These are phyloP conservation scores for Anisodus tanguticus DNA, from an alignment of 257 asterid genomes.

Conservation along the genomic window DNA sequence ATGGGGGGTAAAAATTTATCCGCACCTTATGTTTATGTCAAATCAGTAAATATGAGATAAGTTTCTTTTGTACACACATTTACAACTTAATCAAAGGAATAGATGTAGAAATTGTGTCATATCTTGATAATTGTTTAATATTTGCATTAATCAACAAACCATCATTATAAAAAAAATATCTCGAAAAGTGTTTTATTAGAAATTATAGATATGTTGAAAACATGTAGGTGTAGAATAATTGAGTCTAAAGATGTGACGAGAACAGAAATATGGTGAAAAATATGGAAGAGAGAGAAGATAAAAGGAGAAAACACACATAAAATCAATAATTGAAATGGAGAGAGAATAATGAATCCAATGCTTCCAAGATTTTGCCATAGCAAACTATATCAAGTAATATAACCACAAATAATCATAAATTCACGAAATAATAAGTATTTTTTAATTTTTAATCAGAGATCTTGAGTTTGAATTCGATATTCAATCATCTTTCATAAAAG, in stretches of 20 bases:
- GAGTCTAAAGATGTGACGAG: neutral
- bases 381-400: neutral
- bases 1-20: neutral
- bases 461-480: neutral
- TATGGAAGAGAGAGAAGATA: neutral
- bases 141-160: no score
- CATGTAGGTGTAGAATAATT: neutral
- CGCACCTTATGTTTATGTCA: neutral
- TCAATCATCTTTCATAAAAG: no score
- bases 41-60: neutral
- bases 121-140: no score
- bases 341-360: constrained; percentile 28
- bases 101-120: no score
- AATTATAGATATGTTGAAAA: neutral
- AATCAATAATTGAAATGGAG: constrained; percentile 22
- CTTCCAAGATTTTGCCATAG: constrained; percentile 19
- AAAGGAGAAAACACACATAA: neutral
- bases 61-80: neutral
- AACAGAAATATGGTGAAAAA: neutral
- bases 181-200: neutral
- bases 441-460: neutral
- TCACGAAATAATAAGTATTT: no score
- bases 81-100: neutral
- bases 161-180: no score
- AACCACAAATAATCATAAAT: neutral